Conservation (phyloP, 164 flowering plant species). For the Berberis thunbergii region DNA sequence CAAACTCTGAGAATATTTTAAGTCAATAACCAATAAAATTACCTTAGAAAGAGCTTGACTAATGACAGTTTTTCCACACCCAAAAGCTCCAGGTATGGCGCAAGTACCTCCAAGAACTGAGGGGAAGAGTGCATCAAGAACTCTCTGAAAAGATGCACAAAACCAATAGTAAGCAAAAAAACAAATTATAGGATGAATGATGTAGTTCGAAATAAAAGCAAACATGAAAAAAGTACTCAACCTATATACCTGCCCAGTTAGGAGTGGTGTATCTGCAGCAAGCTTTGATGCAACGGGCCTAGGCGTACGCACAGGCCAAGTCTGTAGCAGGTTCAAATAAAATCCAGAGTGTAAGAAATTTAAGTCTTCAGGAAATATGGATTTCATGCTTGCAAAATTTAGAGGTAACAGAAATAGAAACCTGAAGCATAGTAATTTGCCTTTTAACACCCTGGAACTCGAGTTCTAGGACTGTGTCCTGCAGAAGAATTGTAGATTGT, state of each 20-base stretch:
- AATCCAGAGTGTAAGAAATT: conserved; percentile 2
- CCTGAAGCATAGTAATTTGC: conserved; percentile 97
- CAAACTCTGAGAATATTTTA: neutral
- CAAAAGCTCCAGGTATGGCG: conserved; percentile 99
- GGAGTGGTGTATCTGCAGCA: conserved; percentile 97
- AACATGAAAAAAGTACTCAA: neutral
- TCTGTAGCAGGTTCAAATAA: conserved; percentile 28
- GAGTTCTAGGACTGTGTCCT: conserved; percentile 96
- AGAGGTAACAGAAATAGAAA: conserved; percentile 13
- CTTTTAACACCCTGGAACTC: conserved; percentile 98
- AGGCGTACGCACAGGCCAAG: conserved; percentile 99
- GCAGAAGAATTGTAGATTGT: conserved; percentile 16
- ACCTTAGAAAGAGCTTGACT: conserved; percentile 99
- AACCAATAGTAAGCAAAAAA: conserved; percentile 10
- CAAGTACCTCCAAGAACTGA: conserved; percentile 99
- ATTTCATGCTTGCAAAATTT: neutral
- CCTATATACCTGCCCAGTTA: conserved; percentile 84
- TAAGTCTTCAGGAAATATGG: conserved; percentile 1
- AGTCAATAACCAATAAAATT: conserved; percentile 1
- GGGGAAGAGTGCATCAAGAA: conserved; percentile 99
- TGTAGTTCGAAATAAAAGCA: neutral
- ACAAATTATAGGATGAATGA: neutral
- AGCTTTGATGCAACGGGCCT: conserved; percentile 96
- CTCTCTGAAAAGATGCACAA: conserved; percentile 54
- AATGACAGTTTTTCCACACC: conserved; percentile 99